Evolutionary conservation across 129 eudicot genomes (phyloP), one percentile per base, ranked within the genome.

Genomic region (Glebionis coronaria): DNA sequence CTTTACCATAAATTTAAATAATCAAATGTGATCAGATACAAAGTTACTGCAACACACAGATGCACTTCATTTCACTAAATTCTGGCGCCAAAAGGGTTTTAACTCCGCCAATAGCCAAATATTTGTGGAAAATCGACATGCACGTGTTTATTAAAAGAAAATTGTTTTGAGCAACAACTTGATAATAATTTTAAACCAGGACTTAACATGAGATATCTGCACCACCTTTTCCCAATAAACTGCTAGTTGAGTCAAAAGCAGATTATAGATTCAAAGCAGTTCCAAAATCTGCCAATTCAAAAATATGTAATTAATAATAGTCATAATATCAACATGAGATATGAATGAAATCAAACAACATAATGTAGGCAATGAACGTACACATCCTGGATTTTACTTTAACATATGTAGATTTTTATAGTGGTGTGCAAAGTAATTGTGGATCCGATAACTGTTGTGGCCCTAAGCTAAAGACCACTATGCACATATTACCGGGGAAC

Each of bases 281-380:
- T 62, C 80, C 80, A 75, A 50, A 68, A 42, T 60, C 80, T 76
- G 75, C 44, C 27, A 68, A 50, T 11, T 60, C 4, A 46, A 53
- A 4, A 51, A 13, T 16, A 53, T 45, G 42, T 53, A 21, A 20
- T 59, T n/a, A 27, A 23, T 46, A 21, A 44, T 3, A 31, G 23
- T 73, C 56, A 51, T 42, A n/a, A 3, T 38, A 52, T 49, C 38
- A 51, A 51, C 57, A 64, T 23, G 12, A 55, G 27, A 54, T 63
- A 63, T 72, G 52, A 9, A 70, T 12, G 14, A 2, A 56, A 56
- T 55, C 28, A 56, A 56, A 64, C 20, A 62, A 38, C 18, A 31
- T 3, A 56, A 56, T 5, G 5, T 11, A 57, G 40, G 40, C 18
- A 13, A 56, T 57, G 44, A 15, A 57, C 0, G 18, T 57, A 12